phyloP scores from a whole-genome alignment of 1,284 basidiomycete species.

The Sporisorium scitamineum region DNA sequence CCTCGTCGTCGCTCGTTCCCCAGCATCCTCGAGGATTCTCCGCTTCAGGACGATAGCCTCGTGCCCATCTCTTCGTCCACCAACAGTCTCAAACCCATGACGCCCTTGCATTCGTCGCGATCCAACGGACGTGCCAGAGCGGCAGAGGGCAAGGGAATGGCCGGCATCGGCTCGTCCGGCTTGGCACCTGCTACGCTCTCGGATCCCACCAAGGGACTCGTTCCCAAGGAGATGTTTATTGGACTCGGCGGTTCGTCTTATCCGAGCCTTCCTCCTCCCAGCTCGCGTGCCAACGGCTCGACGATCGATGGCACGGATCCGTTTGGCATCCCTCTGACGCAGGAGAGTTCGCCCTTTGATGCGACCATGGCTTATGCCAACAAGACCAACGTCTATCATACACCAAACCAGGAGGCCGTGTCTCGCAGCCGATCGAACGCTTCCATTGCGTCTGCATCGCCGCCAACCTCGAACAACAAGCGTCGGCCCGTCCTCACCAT shows the following conservation, averaged over 20 bases:
- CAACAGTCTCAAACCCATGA: constrained; percentile 38
- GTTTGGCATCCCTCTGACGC: constrained; percentile 50
- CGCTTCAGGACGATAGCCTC: constrained; percentile 35
- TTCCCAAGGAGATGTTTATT: constrained; percentile 54
- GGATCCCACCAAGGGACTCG: constrained; percentile 31
- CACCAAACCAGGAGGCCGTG: constrained; percentile 36
- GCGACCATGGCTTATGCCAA: constrained; percentile 51
- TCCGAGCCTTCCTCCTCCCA: constrained; percentile 34
- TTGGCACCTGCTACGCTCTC: not conserved
- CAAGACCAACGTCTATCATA: constrained; percentile 48
- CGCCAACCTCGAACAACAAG: constrained; percentile 12
- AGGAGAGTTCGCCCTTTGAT: constrained; percentile 49
- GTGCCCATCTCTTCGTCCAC: not conserved
- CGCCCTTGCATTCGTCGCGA: constrained; percentile 17
- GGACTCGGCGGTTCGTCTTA: constrained; percentile 59
- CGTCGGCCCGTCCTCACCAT: constrained; percentile 53
- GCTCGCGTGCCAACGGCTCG: not conserved
- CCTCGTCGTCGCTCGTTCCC: constrained; percentile 49
- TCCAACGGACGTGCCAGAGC: constrained; percentile 6
- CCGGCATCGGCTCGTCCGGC: not conserved
- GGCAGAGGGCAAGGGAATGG: not conserved
- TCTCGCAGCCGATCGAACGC: constrained; percentile 26
- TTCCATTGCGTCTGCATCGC: constrained; percentile 13
- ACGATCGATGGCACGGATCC: constrained; percentile 40
- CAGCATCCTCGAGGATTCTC: constrained; percentile 45